Conservation (phyloP, 768 basidiomycete genomes). For the Gloeopeniophorella convolvens region DNA sequence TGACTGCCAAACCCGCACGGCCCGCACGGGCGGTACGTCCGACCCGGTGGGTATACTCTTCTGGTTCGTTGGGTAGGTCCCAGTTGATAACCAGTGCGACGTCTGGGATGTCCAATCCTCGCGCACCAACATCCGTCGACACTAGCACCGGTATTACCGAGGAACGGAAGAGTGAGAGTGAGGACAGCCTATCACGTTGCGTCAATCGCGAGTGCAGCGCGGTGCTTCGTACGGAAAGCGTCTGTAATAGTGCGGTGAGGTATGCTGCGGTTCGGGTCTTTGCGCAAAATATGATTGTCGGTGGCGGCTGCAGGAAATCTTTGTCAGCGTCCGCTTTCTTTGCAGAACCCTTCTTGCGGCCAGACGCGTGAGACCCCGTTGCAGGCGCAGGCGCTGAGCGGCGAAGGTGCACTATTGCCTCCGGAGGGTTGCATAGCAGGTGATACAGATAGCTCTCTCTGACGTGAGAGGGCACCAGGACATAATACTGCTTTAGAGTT, state of each 20-base stretch:
- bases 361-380: conserved; percentile 20
- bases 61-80: conserved; percentile 86
- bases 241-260: conserved; percentile 71
- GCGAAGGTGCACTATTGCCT: conserved; percentile 62
- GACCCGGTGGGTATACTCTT: conserved; percentile 96
- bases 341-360: conserved; percentile 24
- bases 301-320: conserved; percentile 71
- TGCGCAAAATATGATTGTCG: conserved; percentile 92
- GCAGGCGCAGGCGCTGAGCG: conserved; percentile 36
- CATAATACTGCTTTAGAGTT: conserved; percentile 79
- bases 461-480: conserved; percentile 92
- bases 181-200: conserved; percentile 81
- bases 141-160: conserved; percentile 86
- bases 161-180: conserved; percentile 81
- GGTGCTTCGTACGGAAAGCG: conserved; percentile 75
- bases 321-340: conserved; percentile 30
- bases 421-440: conserved; percentile 83
- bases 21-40: conserved; percentile 91
- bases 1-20: conserved; percentile 81
- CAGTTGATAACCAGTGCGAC: conserved; percentile 96
- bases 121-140: conserved; percentile 91
- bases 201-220: conserved; percentile 91
- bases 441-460: conserved; percentile 89
- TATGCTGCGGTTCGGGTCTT: conserved; percentile 87
- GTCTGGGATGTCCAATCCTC: conserved; percentile 94